Base-by-base conservation (phyloP, 805 yeast genomes). In the Wickerhamomyces ciferrii region DNA sequence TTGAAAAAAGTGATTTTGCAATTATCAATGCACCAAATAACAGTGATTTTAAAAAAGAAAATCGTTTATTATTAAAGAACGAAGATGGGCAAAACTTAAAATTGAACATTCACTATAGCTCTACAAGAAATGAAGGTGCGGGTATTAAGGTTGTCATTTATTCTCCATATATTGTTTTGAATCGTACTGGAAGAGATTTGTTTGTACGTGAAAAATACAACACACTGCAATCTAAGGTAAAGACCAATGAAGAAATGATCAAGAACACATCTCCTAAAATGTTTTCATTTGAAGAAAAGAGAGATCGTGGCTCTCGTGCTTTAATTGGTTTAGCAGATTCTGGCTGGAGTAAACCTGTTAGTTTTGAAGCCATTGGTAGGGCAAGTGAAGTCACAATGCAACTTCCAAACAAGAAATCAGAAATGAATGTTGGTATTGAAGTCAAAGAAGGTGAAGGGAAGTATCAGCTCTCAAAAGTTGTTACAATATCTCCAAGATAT, bases 361-460 rank as follows among this genome's bases (percentile, higher is more conserved):
- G 96, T 60, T 81, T 94, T 56, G 97, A 91, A 60, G 95, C 96
- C 4, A 76, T 92, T 46, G 99, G 99, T 0, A 92, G 90, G 52
- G 71, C 81, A 1, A 74, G 77, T 39, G 96, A 81, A 46, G 68
- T 77, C 3, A 65, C 67, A 3, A 62, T 81, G 45, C 77, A 77
- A 34, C 54, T 79, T 1, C 67, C 72, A 36, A 76, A 75, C 13
- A 75, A 63, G 62, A 62, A 79, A 63, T 56, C 61, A 60, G 96
- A 90, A 56, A 78, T 81, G 49, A 82, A 85, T 57, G 67, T 91
- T 13, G 98, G 98, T 14, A 65, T 91, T 24, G 71, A 78, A 25
- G 78, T 88, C 13, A 64, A 75, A 0, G 97, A 90, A 54, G 99
- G 98, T 18, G 81, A 80, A 51, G 98, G 97, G 2, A 82, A 81